Evolutionary conservation across 768 basidiomycete genomes (phyloP).

Genomic region (Astraeus odoratus): DNA sequence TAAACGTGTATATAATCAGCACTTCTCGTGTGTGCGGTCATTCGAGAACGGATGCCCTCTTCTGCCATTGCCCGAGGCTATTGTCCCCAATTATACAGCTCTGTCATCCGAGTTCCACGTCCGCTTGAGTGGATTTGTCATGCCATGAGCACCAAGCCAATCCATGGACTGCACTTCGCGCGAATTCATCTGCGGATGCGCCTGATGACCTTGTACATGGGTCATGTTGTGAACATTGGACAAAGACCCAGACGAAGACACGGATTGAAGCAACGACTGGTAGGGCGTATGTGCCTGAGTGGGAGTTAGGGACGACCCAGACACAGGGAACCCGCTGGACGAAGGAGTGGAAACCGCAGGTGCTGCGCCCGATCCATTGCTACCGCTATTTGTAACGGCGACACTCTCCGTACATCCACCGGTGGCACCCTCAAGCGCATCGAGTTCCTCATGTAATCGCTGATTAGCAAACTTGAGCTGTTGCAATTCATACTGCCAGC

Average conservation of each 20-base stretch:
- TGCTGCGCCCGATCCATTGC: background rate
- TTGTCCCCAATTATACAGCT: background rate
- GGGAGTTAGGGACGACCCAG: background rate
- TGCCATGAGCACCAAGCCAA: conserved; percentile 21
- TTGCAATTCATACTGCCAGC: conserved; percentile 93
- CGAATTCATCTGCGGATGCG: conserved; percentile 3
- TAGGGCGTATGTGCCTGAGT: background rate
- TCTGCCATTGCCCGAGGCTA: background rate
- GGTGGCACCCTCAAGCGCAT: conserved; percentile 29
- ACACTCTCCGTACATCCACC: background rate
- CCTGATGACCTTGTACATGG: background rate
- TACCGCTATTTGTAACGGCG: background rate
- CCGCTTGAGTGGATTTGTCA: conserved; percentile 18
- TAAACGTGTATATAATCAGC: background rate
- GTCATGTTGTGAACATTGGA: background rate
- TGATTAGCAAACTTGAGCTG: conserved; percentile 71
- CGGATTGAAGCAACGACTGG: conserved; percentile 2
- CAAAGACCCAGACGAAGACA: background rate
- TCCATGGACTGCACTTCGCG: conserved; percentile 15
- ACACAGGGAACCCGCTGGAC: background rate
- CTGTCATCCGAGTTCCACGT: conserved; percentile 21
- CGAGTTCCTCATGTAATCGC: conserved; percentile 53
- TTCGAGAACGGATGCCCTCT: background rate
- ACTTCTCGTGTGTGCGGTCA: background rate
- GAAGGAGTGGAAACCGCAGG: background rate